Evolutionary conservation across 148 eudicot species (phyloP), one percentile per base, ranked within the genome.

Genomic region (Rhododendron williamsianum): DNA sequence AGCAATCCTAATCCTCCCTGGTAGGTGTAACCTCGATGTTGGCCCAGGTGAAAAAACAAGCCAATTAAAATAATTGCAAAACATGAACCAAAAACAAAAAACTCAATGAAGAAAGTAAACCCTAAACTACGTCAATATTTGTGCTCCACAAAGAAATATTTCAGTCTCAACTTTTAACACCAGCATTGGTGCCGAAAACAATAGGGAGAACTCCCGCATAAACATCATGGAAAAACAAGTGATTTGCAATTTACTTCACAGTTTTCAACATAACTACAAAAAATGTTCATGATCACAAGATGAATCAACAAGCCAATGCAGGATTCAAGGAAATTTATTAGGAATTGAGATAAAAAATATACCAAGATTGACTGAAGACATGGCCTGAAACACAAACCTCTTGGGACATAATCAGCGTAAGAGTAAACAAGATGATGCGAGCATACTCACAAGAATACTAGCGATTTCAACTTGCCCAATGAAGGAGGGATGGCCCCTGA

Each of bases 401-500:
- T 69, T 82, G n/a, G 79, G 85, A 21, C 52, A 38, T 71, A 71
- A 51, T 48, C 65, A 72, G 60, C 27, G 3, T 49, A 49, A 72
- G n/a, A 49, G 65, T 15, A 12, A 48, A 48, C 27, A 48, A 83
- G 27, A 83, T 83, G 80, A 54, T 51, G n/a, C 18, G 52, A 15
- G 56, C 16, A 52, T 79, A 94, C 98, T 90, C 89, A 95, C 98
- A 95, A 86, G 91, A 95, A 95, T 16, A 94, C 96, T 45, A 94
- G 91, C 51, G 93, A 92, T 83, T 90, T 89, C 87, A 95, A 88
- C 27, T 93, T 92, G 79, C 95, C 97, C 58, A 95, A 54, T 78
- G 94, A 87, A 23, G 93, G 58, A 38, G 98, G 98, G 86, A 95
- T 91, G 43, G 83, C 71, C 54, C 98, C 98, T 23, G 95, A 81